These are phyloP conservation scores for Fusarium mangiferae DNA, from an alignment of 2,329 filamentous ascomycete species.

Conservation along the genomic window DNA sequence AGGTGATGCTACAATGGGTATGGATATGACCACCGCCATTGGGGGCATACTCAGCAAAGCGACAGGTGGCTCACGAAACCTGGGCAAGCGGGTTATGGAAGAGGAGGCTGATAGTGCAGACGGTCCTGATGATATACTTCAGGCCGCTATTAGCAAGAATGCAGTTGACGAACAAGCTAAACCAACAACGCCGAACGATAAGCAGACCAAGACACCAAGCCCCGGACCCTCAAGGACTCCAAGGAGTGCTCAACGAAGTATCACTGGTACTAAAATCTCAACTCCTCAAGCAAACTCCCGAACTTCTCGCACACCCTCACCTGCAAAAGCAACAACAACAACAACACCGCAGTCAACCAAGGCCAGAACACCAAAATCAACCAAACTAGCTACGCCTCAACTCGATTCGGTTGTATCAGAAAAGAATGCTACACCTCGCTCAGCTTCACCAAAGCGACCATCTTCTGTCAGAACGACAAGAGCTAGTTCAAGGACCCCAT, in stretches of 20 bases:
- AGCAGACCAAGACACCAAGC: conserved; percentile 55
- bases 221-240: conserved; percentile 65
- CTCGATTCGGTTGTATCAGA: conserved; percentile 23
- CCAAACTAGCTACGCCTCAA: conserved; percentile 41
- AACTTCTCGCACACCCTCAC: conserved; percentile 41
- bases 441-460: conserved; percentile 35
- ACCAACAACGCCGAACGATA: conserved; percentile 47
- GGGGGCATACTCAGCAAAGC: conserved; percentile 66
- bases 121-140: conserved; percentile 52
- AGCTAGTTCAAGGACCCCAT: conserved; percentile 38
- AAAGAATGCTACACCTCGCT: conserved; percentile 25
- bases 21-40: conserved; percentile 75
- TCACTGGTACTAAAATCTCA: conserved; percentile 53
- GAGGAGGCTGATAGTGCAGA: conserved; percentile 64
- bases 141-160: conserved; percentile 39
- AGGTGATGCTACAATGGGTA: conserved; percentile 56
- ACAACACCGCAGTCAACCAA: conserved; percentile 36
- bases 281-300: conserved; percentile 49
- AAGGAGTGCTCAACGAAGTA: conserved; percentile 61
- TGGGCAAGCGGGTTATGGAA: conserved; percentile 68
- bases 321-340: conserved; percentile 32
- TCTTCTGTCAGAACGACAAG: conserved; percentile 17
- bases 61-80: conserved; percentile 47
- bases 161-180: conserved; percentile 30
- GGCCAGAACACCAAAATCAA: conserved; percentile 40